phyloP scores from a whole-genome alignment of 2,329 filamentous ascomycete species.

The Trichophyton mentagrophytes region DNA sequence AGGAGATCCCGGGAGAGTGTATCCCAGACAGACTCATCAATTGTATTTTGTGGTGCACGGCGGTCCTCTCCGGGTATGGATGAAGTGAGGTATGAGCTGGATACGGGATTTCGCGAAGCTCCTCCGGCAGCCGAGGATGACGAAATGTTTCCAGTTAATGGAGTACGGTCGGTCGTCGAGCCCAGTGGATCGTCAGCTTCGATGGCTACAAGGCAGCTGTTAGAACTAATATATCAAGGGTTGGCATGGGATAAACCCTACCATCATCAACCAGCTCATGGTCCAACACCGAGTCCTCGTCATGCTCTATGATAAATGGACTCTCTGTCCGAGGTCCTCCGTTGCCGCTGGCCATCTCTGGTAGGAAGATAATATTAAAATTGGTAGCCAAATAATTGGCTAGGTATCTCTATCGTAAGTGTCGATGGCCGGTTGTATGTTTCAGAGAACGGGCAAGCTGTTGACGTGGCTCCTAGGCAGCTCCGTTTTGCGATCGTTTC shows the following conservation, averaged over 20 bases:
- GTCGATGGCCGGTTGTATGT: not conserved
- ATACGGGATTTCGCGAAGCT: conserved; percentile 30
- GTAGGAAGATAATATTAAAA: not conserved
- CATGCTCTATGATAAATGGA: conserved; percentile 46
- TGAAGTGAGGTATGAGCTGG: conserved; percentile 75
- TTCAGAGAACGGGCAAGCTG: not conserved
- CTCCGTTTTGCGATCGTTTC: not conserved
- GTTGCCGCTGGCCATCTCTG: conserved; percentile 23
- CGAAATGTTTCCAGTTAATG: conserved; percentile 68
- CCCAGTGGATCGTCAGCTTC: conserved; percentile 82
- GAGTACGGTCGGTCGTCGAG: conserved; percentile 57
- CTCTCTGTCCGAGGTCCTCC: conserved; percentile 30
- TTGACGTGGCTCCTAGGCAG: conserved; percentile 2
- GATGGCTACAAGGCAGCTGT: conserved; percentile 42
- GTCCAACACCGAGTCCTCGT: conserved; percentile 50
- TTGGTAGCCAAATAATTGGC: not conserved
- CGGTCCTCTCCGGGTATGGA: conserved; percentile 88
- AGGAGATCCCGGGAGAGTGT: conserved; percentile 85
- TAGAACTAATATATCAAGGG: not conserved
- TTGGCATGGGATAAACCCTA: conserved; percentile 9
- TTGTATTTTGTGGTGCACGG: conserved; percentile 76
- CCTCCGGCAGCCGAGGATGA: conserved; percentile 18
- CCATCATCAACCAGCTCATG: conserved; percentile 66
- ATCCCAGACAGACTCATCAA: conserved; percentile 95
- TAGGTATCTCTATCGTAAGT: not conserved